These are phyloP conservation scores for Picochlorum sp. DNA, from an alignment of 139 green algal species.

Conservation along the genomic window DNA sequence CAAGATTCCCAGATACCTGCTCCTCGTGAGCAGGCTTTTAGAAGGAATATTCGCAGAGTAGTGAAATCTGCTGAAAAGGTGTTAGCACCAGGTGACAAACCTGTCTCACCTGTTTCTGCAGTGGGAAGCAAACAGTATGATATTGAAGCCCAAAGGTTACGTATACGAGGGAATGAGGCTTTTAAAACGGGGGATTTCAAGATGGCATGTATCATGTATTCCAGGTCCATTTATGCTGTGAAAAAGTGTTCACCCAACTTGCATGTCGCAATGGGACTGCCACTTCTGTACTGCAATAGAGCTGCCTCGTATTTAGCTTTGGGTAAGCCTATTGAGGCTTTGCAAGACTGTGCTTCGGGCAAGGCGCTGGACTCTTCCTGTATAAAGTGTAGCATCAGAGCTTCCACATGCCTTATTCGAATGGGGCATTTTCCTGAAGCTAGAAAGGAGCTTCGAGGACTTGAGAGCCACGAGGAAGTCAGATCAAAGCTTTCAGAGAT, in stretches of 20 bases:
- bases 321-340: conserved; percentile 15
- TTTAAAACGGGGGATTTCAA: conserved; percentile 15
- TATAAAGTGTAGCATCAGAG: conserved; percentile 22
- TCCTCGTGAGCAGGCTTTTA: no score
- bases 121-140: no score
- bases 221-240: conserved; percentile 15
- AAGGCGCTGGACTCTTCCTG: conserved; percentile 12
- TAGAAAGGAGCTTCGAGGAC: conserved; percentile 6
- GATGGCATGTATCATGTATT: conserved; percentile 11
- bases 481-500: not conserved
- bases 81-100: no score
- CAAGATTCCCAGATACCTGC: no score
- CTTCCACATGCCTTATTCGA: conserved; percentile 25
- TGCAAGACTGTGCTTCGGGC: conserved; percentile 22
- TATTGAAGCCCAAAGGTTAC: not conserved
- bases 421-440: conserved; percentile 15
- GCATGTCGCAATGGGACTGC: conserved; percentile 7
- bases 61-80: no score
- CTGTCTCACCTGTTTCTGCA: no score
- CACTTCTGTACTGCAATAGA: conserved; percentile 25
- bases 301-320: conserved; percentile 17
- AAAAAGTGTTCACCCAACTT: conserved; percentile 11
- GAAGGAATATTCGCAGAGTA: no score
- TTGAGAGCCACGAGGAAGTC: not conserved
- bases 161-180: conserved; percentile 18